phyloP scores from a whole-genome alignment of 345 rosid species.

The Salix dunnii region DNA sequence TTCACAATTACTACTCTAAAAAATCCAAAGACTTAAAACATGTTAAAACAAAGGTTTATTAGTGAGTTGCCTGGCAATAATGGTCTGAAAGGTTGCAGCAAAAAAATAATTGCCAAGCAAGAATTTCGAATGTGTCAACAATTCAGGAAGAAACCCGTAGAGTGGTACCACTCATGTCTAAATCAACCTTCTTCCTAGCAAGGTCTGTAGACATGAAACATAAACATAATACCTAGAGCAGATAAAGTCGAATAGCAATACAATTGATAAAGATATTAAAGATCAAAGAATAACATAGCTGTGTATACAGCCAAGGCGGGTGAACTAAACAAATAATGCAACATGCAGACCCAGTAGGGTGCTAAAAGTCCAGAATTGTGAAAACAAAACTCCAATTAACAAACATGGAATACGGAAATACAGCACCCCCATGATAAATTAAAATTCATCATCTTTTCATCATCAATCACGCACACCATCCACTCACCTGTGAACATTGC shows the following conservation, averaged over 20 bases:
- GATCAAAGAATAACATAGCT: neutral
- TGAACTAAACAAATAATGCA: neutral
- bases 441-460: neutral
- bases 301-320: neutral
- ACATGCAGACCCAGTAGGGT: neutral
- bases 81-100: neutral
- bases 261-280: neutral
- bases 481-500: constrained; percentile 65
- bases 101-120: neutral
- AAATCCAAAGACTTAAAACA: neutral
- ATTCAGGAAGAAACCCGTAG: neutral
- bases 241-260: neutral
- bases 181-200: neutral
- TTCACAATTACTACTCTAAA: neutral
- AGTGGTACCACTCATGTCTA: neutral
- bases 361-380: neutral
- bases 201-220: neutral
- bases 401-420: neutral
- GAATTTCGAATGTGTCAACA: neutral
- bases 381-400: neutral
- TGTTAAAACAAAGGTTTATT: neutral
- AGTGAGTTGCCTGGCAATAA: neutral
- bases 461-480: constrained; percentile 8
- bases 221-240: neutral
- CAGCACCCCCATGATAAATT: too few species aligned